Base-by-base conservation (phyloP, 257 asterid species). In the Cruciata laevipes region DNA sequence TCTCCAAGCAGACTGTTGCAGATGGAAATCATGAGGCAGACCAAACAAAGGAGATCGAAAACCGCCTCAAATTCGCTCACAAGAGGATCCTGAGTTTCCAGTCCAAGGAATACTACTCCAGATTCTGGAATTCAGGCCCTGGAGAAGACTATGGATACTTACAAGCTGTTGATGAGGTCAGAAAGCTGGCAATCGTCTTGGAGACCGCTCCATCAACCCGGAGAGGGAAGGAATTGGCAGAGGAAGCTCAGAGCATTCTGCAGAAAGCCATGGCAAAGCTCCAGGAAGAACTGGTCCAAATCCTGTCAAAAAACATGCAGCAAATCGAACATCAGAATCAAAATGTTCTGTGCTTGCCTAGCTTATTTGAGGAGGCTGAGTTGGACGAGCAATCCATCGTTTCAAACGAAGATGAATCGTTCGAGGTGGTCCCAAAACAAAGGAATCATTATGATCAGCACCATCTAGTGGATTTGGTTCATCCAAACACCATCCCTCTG, bases 211-310 rank as follows among this genome's bases (percentile, higher is more conserved):
- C 68, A 65, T 17, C 55, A 40, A 57, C 51, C 4, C 38, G 56
- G 63, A 63, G 72, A 58, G 74, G 49, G 56, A 77, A 66, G 61
- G 75, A 67, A 44, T 77, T 87, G 20, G 42, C 73, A 27, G 77
- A 78, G 68, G 77, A 69, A 61, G 84, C 90, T 18, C 84, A 79
- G 1, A 42, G 44, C 58, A 51, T 61, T 71, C 72, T 82, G 78
- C 90, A 83, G 37, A 72, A 58, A 65, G 87, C 87, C 13, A 88
- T 86, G 93, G 81, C 69, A 55, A 78, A 82, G 76, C 84, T 88
- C 61, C 80, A 86, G 49, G 81, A 68, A 23, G 90, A 85, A 78
- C 74, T 86, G 62, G 49, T 76, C n/a, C 52, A 73, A 32, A 79
- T 74, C 33, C 90, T 88, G 65, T 68, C 42, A 24, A 89, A 78